Percentiles rank a stretch among this genome's conserved stretches.
These are phyloP conservation scores for Penicillium janthinellum DNA, from an alignment of 2,329 filamentous ascomycete genomes.

Conservation along the genomic window DNA sequence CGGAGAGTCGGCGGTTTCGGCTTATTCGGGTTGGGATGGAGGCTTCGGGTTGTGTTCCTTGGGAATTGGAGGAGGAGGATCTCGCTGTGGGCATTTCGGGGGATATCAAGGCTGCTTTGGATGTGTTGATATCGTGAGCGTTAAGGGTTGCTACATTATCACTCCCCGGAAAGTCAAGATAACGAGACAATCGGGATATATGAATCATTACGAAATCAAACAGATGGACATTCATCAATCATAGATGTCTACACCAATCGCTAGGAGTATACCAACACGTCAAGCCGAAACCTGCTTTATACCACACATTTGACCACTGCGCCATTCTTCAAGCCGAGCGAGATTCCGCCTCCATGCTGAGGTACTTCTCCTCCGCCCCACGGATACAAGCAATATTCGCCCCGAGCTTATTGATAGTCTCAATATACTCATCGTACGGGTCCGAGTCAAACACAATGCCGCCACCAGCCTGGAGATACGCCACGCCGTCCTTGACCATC, in stretches of 20 bases:
- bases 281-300: background rate
- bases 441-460: conserved; percentile 96
- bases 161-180: background rate
- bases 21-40: background rate
- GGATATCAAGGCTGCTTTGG: background rate
- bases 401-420: conserved; percentile 95
- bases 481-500: conserved; percentile 86
- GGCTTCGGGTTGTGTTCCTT: background rate
- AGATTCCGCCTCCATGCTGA: conserved; percentile 43
- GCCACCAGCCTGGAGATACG: conserved; percentile 83
- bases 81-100: background rate
- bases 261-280: background rate
- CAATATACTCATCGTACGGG: conserved; percentile 85
- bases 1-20: background rate
- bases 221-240: conserved; percentile 7
- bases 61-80: background rate
- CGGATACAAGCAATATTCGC: conserved; percentile 89
- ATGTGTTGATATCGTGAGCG: background rate
- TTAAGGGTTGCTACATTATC: background rate
- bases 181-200: background rate
- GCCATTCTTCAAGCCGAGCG: background rate
- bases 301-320: background rate
- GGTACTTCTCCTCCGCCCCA: conserved; percentile 73
- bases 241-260: conserved; percentile 6
- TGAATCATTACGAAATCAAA: background rate